Base-by-base conservation (phyloP, 805 yeast genomes). In the Lachancea sp. region DNA sequence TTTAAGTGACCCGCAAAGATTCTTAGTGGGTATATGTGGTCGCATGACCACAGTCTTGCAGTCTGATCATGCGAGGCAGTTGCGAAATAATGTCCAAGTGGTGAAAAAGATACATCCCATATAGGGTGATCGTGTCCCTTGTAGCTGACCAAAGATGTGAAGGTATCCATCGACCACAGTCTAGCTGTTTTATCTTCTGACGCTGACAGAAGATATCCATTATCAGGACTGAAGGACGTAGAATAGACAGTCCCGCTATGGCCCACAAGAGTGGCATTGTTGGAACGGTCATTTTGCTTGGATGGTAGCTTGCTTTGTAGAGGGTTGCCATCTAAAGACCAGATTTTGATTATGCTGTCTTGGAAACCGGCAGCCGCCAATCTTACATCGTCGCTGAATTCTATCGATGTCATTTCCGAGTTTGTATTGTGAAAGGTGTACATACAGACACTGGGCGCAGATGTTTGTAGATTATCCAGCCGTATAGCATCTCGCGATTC, bases 51-150 rank as follows among this genome's bases (percentile, higher is more conserved):
- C 46, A 93, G 72, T 50, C 98, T 76, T 1, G 98, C 98, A 0
- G 99, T 93, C 63, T 90, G 97, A 62, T 93, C 99, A 60, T 90
- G 96, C 2, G 96, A 87, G 0, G 95, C 96, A 0, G 97, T 90
- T n/a, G 95, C 96, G 66, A 93, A 93, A 68, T 93, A 93, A 67
- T 93, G 98, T 4, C 99, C 99, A 56, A 85, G 70, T 2, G 99
- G 99, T 2, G 95, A 82, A 59, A 88, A 93, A 56, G 84, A 78
- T 7, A 93, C 97, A 62, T 93, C 98, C 99, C 99, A 93, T 22
- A 93, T 85, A 1, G 99, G 98, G 54, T 87, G 95, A 57, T 82
- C 87, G 61, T 93, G 99, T 8, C 98, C 97, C 63, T 87, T 88
- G 68, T 93, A 93, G n/a, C 89, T 78, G 1, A 93, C 99, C 40